phyloP scores from a whole-genome alignment of 306 rosid genomes.

The Canavalia ensiformis region DNA sequence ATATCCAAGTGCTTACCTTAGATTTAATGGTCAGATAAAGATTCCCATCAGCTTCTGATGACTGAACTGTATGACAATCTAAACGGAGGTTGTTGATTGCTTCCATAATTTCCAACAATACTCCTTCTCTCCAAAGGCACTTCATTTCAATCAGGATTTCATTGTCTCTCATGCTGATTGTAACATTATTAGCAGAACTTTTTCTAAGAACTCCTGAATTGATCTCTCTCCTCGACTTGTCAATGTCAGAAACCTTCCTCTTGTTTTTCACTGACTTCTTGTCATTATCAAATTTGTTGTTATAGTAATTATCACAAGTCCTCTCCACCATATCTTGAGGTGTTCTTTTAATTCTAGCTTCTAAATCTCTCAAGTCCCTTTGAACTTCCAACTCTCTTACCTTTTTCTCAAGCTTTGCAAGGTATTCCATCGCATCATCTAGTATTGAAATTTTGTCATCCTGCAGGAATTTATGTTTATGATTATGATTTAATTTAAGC shows the following conservation, averaged over 20 bases:
- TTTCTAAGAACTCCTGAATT: constrained; percentile 43
- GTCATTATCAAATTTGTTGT: constrained; percentile 53
- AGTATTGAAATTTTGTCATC: constrained; percentile 88
- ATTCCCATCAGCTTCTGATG: constrained; percentile 70
- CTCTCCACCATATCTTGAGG: constrained; percentile 68
- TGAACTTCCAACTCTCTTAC: constrained; percentile 71
- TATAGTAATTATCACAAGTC: constrained; percentile 69
- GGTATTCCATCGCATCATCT: constrained; percentile 77
- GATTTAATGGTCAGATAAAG: constrained; percentile 70
- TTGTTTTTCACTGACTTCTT: constrained; percentile 65
- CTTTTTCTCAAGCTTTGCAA: constrained; percentile 77
- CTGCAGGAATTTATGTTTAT: constrained; percentile 52
- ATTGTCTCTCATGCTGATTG: constrained; percentile 54
- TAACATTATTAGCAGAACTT: constrained; percentile 51
- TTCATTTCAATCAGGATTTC: constrained; percentile 67
- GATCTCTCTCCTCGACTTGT: constrained; percentile 52
- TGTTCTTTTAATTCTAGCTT: constrained; percentile 58
- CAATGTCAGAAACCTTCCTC: constrained; percentile 75
- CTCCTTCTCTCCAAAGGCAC: constrained; percentile 67
- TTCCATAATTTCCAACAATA: constrained; percentile 73
- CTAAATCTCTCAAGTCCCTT: constrained; percentile 51
- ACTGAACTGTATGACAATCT: constrained; percentile 79
- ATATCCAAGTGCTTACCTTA: constrained; percentile 56
- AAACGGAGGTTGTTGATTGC: constrained; percentile 60
- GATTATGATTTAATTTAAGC: constrained; percentile 11